A percentile compares a stretch with the other conserved stretches of the same genome.
These are phyloP conservation scores for Phyllosticta paracitricarpa DNA, from an alignment of 2,329 filamentous ascomycete species.

Conservation along the genomic window DNA sequence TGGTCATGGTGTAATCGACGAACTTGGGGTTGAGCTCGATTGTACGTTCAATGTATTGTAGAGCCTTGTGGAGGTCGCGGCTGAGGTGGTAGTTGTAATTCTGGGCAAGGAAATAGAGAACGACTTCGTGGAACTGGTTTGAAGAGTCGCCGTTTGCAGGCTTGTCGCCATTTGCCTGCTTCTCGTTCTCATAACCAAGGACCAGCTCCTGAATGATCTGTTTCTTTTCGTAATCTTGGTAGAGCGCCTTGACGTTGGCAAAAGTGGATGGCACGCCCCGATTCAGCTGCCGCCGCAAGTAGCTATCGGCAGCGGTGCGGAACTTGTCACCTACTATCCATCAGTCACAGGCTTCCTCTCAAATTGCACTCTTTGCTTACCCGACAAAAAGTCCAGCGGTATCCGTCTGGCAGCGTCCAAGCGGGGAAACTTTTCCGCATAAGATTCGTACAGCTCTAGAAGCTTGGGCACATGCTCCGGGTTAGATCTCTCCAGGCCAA, in stretches of 20 bases:
- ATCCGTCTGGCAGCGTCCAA: slow-evolving; percentile 78
- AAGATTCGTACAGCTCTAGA: slow-evolving; percentile 69
- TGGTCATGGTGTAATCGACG: slow-evolving; percentile 90
- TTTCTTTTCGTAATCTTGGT: slow-evolving; percentile 67
- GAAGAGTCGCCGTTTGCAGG: slow-evolving; percentile 41
- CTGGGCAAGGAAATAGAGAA: slow-evolving; percentile 87
- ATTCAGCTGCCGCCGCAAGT: slow-evolving; percentile 74
- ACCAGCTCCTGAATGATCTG: slow-evolving; percentile 65
- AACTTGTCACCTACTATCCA: slow-evolving; percentile 60
- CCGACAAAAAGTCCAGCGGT: slow-evolving; percentile 79
- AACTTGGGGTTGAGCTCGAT: slow-evolving; percentile 69
- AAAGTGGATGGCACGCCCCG: slow-evolving; percentile 95
- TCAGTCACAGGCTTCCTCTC: not conserved
- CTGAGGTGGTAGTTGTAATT: slow-evolving; percentile 92
- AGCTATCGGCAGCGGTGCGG: slow-evolving; percentile 62
- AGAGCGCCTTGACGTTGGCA: slow-evolving; percentile 90
- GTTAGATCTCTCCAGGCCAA: slow-evolving; percentile 55
- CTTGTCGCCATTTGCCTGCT: slow-evolving; percentile 35
- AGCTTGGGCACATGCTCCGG: slow-evolving; percentile 57
- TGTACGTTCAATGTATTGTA: slow-evolving; percentile 72
- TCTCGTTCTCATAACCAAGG: slow-evolving; percentile 62
- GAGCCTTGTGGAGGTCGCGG: slow-evolving; percentile 72
- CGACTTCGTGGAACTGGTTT: slow-evolving; percentile 60
- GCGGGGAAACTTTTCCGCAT: slow-evolving; percentile 69
- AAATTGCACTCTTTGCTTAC: slow-evolving; percentile 26